These are phyloP conservation scores for Chara braunii DNA, from an alignment of 139 green algal species.

Conservation along the genomic window DNA sequence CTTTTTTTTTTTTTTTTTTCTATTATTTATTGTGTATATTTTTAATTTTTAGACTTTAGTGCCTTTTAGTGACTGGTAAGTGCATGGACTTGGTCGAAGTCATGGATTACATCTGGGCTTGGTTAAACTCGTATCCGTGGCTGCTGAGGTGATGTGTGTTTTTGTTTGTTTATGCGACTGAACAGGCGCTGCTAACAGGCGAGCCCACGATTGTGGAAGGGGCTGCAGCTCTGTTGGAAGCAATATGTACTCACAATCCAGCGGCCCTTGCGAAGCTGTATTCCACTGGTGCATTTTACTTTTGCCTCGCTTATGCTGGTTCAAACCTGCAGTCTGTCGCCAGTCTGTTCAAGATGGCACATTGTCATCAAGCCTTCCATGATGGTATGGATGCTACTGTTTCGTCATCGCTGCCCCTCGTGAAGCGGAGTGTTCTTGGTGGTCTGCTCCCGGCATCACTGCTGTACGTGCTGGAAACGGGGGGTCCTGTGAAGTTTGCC, in stretches of 20 bases:
- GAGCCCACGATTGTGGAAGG: constrained; percentile 68
- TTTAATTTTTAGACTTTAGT: no score
- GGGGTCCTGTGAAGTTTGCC: constrained; percentile 54
- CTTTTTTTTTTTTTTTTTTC: no score
- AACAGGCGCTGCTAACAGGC: constrained; percentile 67
- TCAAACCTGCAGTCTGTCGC: constrained; percentile 67
- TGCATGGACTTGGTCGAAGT: no score
- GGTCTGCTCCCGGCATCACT: constrained; percentile 78
- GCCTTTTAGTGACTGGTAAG: no score
- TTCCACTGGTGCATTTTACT: constrained; percentile 78
- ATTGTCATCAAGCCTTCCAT: constrained; percentile 48
- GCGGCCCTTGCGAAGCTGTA: constrained; percentile 62
- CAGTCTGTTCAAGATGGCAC: constrained; percentile 43
- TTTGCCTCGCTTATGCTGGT: constrained; percentile 75
- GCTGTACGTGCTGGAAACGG: constrained; percentile 70
- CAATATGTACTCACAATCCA: constrained; percentile 54
- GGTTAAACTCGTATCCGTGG: no score
- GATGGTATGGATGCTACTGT: constrained; percentile 11
- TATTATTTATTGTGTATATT: no score
- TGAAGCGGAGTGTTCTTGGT: constrained; percentile 67
- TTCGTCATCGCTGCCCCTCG: constrained; percentile 38
- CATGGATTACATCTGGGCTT: no score
- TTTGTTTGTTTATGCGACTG: no score
- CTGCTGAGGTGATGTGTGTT: no score
- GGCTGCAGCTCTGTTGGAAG: constrained; percentile 54